These are phyloP conservation scores for Phytophthora lateralis DNA, from an alignment of 352 stramenopile genomes.

Conservation along the genomic window DNA sequence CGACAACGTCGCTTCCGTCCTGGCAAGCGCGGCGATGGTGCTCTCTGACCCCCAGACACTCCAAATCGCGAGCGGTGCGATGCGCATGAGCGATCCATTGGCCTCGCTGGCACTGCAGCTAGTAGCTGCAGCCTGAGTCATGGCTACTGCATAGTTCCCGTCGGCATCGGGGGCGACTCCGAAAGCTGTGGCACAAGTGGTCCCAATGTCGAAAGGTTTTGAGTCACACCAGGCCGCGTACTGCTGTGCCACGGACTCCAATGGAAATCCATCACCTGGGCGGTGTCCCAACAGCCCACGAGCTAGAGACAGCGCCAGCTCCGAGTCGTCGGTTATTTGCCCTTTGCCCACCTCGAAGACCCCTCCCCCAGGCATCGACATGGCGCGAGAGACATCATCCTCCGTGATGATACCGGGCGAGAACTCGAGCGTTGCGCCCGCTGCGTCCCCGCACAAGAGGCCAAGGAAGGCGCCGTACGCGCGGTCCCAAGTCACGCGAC, in stretches of 20 bases:
- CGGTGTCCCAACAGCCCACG: slow-evolving; percentile 30
- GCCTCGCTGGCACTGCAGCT: slow-evolving; percentile 45
- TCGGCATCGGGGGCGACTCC: slow-evolving; percentile 18
- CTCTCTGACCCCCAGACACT: slow-evolving; percentile 27
- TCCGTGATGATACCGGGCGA: slow-evolving; percentile 30
- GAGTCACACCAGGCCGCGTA: slow-evolving; percentile 47
- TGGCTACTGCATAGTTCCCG: slow-evolving; percentile 24
- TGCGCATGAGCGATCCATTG: slow-evolving; percentile 63
- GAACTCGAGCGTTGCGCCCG: slow-evolving; percentile 65
- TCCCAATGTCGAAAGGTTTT: slow-evolving; percentile 57
- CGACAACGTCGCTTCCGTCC: slow-evolving; percentile 49
- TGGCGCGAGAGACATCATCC: slow-evolving; percentile 29
- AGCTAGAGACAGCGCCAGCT: slow-evolving; percentile 56
- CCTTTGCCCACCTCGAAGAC: slow-evolving; percentile 43
- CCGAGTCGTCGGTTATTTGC: slow-evolving; percentile 72
- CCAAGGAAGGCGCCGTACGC: slow-evolving; percentile 59
- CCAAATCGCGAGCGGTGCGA: slow-evolving; percentile 55
- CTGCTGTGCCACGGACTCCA: slow-evolving; percentile 43
- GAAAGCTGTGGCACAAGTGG: slow-evolving; percentile 55
- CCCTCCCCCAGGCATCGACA: slow-evolving; percentile 62
- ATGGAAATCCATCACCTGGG: slow-evolving; percentile 38
- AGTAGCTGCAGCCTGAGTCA: slow-evolving; percentile 33
- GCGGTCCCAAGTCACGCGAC: slow-evolving; percentile 30
- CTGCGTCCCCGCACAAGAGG: slow-evolving; percentile 52
- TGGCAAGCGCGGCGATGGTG: slow-evolving; percentile 37